phyloP scores from a whole-genome alignment of 1,139 yeast genomes.

The Yamadazyma friedrichii region DNA sequence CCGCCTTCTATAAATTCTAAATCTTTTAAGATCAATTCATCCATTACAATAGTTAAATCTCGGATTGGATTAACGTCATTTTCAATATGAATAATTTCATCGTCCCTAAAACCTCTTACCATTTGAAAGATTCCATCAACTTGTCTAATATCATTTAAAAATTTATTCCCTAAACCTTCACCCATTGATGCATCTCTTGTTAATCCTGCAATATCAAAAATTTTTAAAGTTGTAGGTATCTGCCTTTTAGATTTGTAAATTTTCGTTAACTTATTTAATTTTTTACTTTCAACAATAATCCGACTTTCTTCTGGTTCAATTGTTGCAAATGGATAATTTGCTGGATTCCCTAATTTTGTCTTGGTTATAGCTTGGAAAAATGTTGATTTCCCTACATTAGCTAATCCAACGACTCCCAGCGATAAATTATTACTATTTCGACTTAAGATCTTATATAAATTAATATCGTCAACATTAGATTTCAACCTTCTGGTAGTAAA shows the following conservation, averaged over 20 bases:
- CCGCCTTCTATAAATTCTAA: slow-evolving; percentile 62
- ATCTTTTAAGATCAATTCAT: slow-evolving; percentile 71
- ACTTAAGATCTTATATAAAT: slow-evolving; percentile 33
- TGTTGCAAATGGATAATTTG: slow-evolving; percentile 79
- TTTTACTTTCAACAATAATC: slow-evolving; percentile 53
- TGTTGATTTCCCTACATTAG: slow-evolving; percentile 75
- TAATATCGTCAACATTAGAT: slow-evolving; percentile 4
- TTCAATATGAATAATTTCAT: slow-evolving; percentile 72
- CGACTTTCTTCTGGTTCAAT: slow-evolving; percentile 71
- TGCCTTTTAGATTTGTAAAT: slow-evolving; percentile 52
- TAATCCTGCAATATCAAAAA: slow-evolving; percentile 74
- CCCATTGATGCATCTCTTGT: slow-evolving; percentile 73
- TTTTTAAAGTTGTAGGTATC: slow-evolving; percentile 56
- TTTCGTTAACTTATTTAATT: slow-evolving; percentile 41
- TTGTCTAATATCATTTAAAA: slow-evolving; percentile 65
- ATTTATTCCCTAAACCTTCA: slow-evolving; percentile 77
- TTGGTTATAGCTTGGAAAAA: slow-evolving; percentile 71
- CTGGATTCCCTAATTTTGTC: slow-evolving; percentile 68
- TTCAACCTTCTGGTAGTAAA: slow-evolving; percentile 2
- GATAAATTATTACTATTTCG: slow-evolving; percentile 56
- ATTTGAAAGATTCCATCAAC: slow-evolving; percentile 77
- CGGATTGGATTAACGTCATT: slow-evolving; percentile 60
- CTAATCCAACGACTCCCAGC: slow-evolving; percentile 66
- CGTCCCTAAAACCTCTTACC: slow-evolving; percentile 64
- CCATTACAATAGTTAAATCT: slow-evolving; percentile 66